Percentiles rank a stretch among this genome's conserved stretches.
Evolutionary conservation across 1,284 basidiomycete species (phyloP).

Genomic region (Trametes polyzona): DNA sequence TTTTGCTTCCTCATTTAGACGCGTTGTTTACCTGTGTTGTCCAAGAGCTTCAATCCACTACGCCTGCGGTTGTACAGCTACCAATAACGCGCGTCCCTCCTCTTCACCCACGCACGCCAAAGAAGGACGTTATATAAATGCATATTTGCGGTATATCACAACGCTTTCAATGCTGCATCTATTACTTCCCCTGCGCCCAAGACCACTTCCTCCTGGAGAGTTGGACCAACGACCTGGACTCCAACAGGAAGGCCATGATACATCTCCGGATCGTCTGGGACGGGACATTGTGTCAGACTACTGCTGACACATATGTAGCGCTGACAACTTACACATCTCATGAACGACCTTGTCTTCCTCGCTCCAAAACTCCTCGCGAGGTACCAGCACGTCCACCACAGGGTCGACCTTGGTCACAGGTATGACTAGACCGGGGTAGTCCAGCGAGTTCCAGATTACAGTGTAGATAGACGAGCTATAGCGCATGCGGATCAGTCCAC

Average conservation of each 20-base stretch:
- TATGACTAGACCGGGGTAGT: constrained; percentile 69
- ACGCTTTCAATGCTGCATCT: constrained; percentile 36
- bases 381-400: constrained; percentile 46
- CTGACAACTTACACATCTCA: constrained; percentile 50
- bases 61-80: neutral
- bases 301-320: too few relatives aligned
- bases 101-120: too few relatives aligned
- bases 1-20: constrained; percentile 23
- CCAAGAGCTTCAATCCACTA: constrained; percentile 21
- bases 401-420: constrained; percentile 68
- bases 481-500: neutral
- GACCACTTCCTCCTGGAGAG: constrained; percentile 55
- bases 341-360: constrained; percentile 47
- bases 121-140: too few relatives aligned
- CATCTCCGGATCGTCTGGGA: constrained; percentile 51
- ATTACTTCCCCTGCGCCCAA: constrained; percentile 45
- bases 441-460: constrained; percentile 67
- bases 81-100: too few relatives aligned
- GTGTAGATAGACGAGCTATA: constrained; percentile 42
- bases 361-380: constrained; percentile 44
- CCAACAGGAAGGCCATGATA: constrained; percentile 52
- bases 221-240: constrained; percentile 53
- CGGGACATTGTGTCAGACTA: too few relatives aligned
- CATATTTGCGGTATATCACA: too few relatives aligned
- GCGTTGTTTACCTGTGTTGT: constrained; percentile 20